Conservation (phyloP, 805 yeast species). For the Barnettozyma botsteinii region DNA sequence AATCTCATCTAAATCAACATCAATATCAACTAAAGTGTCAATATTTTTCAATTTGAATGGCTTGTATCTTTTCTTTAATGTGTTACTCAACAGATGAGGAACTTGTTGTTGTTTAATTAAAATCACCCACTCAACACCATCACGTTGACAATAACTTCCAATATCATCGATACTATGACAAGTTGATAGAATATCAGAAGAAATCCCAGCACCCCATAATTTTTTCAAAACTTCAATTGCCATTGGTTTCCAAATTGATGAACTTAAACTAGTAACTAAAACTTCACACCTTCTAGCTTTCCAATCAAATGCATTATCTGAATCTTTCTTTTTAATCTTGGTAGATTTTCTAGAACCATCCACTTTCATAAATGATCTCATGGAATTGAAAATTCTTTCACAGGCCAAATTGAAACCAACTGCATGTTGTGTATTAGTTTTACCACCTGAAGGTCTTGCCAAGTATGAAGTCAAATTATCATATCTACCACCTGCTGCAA, state of each 20-base stretch:
- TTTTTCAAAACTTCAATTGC: slow-evolving; percentile 59
- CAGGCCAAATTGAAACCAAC: slow-evolving; percentile 87
- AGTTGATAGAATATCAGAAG: slow-evolving; percentile 60
- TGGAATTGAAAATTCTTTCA: slow-evolving; percentile 52
- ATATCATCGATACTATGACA: slow-evolving; percentile 58
- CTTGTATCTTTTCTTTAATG: slow-evolving; percentile 51
- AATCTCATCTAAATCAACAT: slow-evolving; percentile 67
- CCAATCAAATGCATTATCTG: slow-evolving; percentile 38
- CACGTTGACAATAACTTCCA: slow-evolving; percentile 52
- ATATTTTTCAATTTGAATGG: slow-evolving; percentile 70
- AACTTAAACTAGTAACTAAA: slow-evolving; percentile 63
- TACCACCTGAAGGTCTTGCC: slow-evolving; percentile 47
- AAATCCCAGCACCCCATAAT: slow-evolving; percentile 74
- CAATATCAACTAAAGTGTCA: slow-evolving; percentile 56
- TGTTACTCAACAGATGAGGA: slow-evolving; percentile 14
- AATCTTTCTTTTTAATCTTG: slow-evolving; percentile 34
- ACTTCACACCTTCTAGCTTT: slow-evolving; percentile 71
- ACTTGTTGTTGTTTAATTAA: slow-evolving; percentile 60
- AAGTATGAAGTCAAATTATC: slow-evolving; percentile 65
- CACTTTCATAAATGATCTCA: slow-evolving; percentile 41
- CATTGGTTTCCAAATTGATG: slow-evolving; percentile 46
- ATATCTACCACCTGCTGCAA: slow-evolving; percentile 94
- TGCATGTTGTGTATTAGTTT: slow-evolving; percentile 43
- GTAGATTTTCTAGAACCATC: slow-evolving; percentile 22
- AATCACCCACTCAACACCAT: slow-evolving; percentile 73